phyloP scores from a whole-genome alignment of 495 filamentous ascomycete genomes.

The Tuber umbilicatum region DNA sequence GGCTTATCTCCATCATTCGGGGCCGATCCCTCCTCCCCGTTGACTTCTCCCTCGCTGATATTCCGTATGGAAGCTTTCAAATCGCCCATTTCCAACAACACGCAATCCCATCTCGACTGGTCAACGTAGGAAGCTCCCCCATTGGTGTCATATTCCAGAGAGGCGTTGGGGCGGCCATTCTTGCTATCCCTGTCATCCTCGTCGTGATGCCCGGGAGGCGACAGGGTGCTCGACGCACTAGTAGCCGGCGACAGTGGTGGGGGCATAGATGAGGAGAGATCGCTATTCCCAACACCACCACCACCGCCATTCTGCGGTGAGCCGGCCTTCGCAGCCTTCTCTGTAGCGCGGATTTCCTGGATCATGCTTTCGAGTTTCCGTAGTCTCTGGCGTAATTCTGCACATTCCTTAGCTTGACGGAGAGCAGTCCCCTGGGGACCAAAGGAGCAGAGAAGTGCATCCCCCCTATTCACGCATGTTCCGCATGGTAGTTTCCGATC shows the following conservation, averaged over 20 bases:
- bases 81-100: conserved; percentile 1
- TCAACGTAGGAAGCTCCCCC: conserved; percentile 1
- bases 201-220: conserved; percentile 2
- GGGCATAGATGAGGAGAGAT: background rate
- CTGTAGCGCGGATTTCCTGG: background rate
- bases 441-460: background rate
- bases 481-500: conserved; percentile 3
- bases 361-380: background rate
- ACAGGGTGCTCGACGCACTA: conserved; percentile 4
- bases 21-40: background rate
- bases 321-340: background rate
- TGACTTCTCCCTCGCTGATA: background rate
- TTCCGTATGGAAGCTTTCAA: conserved; percentile 4
- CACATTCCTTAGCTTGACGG: conserved; percentile 4
- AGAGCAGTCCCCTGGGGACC: conserved; percentile 2
- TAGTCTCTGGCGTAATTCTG: conserved; percentile 6
- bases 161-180: conserved; percentile 1
- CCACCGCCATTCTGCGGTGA: background rate
- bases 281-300: background rate
- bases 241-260: conserved; percentile 1
- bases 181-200: background rate
- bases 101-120: conserved; percentile 3
- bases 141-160: background rate
- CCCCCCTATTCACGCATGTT: conserved; percentile 2
- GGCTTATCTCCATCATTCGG: background rate